Conservation (phyloP, 1,139 yeast species). For the Blastobotrys apis region DNA sequence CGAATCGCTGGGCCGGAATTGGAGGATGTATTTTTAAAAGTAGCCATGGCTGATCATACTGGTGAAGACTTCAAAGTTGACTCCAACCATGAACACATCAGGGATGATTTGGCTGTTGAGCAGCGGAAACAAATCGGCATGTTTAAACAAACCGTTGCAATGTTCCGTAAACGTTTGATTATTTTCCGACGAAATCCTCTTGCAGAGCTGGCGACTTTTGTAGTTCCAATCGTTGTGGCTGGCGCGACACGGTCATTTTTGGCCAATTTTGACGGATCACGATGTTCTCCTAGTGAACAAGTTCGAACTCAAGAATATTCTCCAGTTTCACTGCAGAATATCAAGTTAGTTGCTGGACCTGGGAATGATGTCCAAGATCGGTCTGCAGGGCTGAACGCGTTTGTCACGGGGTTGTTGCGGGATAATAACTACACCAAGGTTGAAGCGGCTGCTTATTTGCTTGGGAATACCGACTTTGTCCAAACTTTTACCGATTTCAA, state of each 20-base stretch:
- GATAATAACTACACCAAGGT: conserved; percentile 12
- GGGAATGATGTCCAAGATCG: conserved; percentile 21
- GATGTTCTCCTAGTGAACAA: conserved; percentile 24
- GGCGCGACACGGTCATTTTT: conserved; percentile 30
- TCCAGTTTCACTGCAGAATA: conserved; percentile 9
- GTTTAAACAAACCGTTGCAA: conserved; percentile 28
- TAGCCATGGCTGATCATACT: conserved; percentile 34
- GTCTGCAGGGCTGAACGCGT: conserved; percentile 20
- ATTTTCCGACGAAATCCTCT: conserved; percentile 31
- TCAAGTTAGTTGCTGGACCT: conserved; percentile 12
- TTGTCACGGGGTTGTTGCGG: conserved; percentile 21
- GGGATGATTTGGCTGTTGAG: conserved; percentile 5
- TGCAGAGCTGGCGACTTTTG: conserved; percentile 29
- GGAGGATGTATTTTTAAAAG: conserved; percentile 35
- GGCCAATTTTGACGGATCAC: conserved; percentile 24
- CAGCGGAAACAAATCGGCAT: conserved; percentile 19
- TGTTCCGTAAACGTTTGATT: conserved; percentile 32
- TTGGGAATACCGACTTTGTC: conserved; percentile 18
- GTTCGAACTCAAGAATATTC: conserved; percentile 24
- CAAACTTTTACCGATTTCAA: conserved; percentile 22
- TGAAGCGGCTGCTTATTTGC: conserved; percentile 16
- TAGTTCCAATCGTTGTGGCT: conserved; percentile 34
- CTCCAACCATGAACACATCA: conserved; percentile 1
- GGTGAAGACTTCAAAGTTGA: conserved; percentile 16
- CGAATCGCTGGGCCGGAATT: conserved; percentile 35